phyloP scores from a whole-genome alignment of 192 early-diverging fungal genomes.

The Coemansia sp. region DNA sequence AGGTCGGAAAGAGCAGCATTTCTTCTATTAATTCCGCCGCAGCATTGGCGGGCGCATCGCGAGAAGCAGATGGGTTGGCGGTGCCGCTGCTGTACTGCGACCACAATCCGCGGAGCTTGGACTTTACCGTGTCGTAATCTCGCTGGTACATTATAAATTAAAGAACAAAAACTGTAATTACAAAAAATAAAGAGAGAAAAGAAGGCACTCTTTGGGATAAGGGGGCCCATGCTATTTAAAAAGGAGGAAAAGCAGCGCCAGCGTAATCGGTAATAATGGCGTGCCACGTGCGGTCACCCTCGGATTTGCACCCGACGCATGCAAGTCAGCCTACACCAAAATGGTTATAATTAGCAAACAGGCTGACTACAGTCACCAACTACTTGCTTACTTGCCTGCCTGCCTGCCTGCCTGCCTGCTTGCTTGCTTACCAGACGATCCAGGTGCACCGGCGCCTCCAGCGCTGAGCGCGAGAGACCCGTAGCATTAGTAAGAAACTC shows the following conservation, averaged over 20 bases:
- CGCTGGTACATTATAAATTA: slow-evolving; percentile 19
- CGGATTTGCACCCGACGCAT: neutral
- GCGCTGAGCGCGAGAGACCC: slow-evolving; percentile 13
- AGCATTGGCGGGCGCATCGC: neutral
- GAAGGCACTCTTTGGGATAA: neutral
- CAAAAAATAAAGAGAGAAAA: neutral
- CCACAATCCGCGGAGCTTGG: slow-evolving; percentile 40
- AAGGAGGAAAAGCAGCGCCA: neutral
- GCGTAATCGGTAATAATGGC: neutral
- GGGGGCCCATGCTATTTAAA: neutral
- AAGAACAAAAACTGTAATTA: neutral
- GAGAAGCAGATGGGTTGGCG: neutral
- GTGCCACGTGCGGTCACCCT: neutral
- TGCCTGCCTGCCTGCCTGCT: no score
- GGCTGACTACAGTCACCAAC: no score
- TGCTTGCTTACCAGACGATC: slow-evolving; percentile 22
- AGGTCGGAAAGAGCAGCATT: slow-evolving; percentile 47
- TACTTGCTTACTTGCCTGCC: no score
- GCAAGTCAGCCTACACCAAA: slow-evolving; percentile 8
- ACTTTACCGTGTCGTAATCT: slow-evolving; percentile 37
- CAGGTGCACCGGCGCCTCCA: slow-evolving; percentile 24
- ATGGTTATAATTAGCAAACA: neutral
- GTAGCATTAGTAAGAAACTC: slow-evolving; percentile 39
- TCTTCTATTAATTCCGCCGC: slow-evolving; percentile 20
- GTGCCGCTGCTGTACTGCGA: slow-evolving; percentile 18